Percentiles rank a stretch among this genome's conserved stretches.
These are phyloP conservation scores for Apocynum venetum DNA, from an alignment of 257 asterid species.

Conservation along the genomic window DNA sequence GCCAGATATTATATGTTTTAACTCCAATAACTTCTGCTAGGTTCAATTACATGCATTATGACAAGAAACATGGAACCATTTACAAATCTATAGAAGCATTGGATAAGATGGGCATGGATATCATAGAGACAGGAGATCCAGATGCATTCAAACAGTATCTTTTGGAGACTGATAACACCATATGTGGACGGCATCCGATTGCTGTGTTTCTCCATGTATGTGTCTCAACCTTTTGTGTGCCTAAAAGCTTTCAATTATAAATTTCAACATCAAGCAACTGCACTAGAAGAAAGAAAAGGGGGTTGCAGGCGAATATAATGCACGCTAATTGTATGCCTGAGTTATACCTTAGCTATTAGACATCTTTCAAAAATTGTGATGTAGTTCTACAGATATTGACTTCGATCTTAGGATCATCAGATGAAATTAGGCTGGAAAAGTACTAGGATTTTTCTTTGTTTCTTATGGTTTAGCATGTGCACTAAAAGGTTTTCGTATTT, in stretches of 20 bases:
- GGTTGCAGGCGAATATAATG: neutral
- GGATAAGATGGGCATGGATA: slow-evolving; percentile 90
- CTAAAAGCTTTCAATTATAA: neutral
- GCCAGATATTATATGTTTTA: neutral
- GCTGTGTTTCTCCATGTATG: slow-evolving; percentile 92
- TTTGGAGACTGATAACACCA: slow-evolving; percentile 83
- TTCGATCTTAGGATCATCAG: neutral
- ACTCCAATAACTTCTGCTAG: slow-evolving; percentile 30
- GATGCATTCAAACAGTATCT: slow-evolving; percentile 80
- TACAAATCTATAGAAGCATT: slow-evolving; percentile 84
- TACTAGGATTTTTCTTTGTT: neutral
- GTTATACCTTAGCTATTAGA: neutral
- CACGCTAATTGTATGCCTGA: neutral
- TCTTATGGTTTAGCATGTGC: neutral
- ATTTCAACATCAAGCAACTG: neutral
- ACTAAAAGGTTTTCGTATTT: neutral
- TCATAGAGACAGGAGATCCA: slow-evolving; percentile 87
- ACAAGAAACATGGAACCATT: slow-evolving; percentile 79
- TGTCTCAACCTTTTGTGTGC: slow-evolving; percentile 18
- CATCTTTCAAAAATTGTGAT: neutral
- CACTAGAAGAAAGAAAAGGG: neutral
- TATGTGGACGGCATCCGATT: slow-evolving; percentile 96
- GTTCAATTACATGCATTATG: slow-evolving; percentile 74
- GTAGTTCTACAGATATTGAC: neutral
- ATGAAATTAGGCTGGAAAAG: neutral